These are phyloP conservation scores for Aspergillus pseudonomiae DNA, from an alignment of 2,329 filamentous ascomycete genomes.

Conservation along the genomic window DNA sequence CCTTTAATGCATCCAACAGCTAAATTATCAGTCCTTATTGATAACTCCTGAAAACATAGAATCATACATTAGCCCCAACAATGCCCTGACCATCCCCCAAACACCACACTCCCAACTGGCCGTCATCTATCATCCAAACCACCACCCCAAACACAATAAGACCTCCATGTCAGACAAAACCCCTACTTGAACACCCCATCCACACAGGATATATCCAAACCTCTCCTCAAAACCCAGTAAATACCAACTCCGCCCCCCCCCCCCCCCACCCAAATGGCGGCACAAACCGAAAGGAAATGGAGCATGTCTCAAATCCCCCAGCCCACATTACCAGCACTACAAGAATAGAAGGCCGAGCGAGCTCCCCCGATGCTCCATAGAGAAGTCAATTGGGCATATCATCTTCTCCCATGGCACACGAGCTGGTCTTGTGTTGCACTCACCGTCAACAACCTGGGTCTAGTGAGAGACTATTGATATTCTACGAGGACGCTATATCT, in stretches of 20 bases:
- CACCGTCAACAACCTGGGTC: neutral
- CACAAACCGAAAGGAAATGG: neutral
- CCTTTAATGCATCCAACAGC: neutral
- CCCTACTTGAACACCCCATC: neutral
- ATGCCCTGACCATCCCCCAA: neutral
- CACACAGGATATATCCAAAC: neutral
- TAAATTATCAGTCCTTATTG: neutral
- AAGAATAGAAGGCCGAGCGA: neutral
- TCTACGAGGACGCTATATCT: neutral
- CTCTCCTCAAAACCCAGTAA: neutral
- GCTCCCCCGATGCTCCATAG: neutral
- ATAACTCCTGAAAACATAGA: neutral
- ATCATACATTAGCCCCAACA: neutral
- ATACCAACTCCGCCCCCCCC: neutral
- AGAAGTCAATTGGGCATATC: neutral
- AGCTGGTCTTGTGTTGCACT: neutral
- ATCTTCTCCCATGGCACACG: neutral
- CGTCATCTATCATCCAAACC: neutral
- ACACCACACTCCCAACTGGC: neutral
- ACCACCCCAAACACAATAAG: neutral
- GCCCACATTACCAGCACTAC: neutral
- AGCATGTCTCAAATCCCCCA: slow-evolving; percentile 1
- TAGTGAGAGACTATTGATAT: neutral
- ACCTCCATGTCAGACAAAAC: neutral
- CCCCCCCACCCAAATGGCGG: neutral